Conservation (phyloP, 2,329 filamentous ascomycete species). For the Aspergillus eucalypticola region DNA sequence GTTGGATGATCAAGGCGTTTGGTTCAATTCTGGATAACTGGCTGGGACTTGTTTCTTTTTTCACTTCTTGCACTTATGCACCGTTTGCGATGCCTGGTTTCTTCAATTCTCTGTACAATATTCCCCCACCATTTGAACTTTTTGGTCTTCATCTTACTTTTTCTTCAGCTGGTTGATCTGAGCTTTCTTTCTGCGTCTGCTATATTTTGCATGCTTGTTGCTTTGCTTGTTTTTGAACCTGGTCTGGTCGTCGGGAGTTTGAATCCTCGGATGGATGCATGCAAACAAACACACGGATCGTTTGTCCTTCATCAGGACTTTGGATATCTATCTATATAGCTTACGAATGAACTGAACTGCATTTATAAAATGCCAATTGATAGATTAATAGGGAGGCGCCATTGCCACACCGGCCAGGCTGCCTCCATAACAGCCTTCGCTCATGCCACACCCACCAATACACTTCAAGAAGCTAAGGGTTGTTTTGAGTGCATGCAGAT, state of each 20-base stretch:
- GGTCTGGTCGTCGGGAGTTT: neutral
- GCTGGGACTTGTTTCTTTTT: neutral
- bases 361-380: neutral
- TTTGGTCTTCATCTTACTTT: neutral
- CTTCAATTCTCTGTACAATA: conserved; percentile 7
- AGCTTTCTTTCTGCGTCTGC: neutral
- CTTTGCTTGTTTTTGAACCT: conserved; percentile 2
- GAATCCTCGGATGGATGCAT: neutral
- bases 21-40: conserved; percentile 1
- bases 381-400: too few relatives aligned
- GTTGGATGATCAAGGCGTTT: neutral
- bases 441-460: too few relatives aligned
- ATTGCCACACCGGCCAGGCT: too few relatives aligned
- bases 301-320: neutral
- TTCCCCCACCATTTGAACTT: conserved; percentile 1
- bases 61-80: neutral
- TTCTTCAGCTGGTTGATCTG: conserved; percentile 2
- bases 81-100: neutral
- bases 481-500: too few relatives aligned
- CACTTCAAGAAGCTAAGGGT: too few relatives aligned
- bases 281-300: neutral
- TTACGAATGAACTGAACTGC: neutral
- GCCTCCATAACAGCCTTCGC: too few relatives aligned
- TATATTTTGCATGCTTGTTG: neutral
- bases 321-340: neutral